These are phyloP conservation scores for Ormosia semicastrata DNA, from an alignment of 306 rosid species.

Conservation along the genomic window DNA sequence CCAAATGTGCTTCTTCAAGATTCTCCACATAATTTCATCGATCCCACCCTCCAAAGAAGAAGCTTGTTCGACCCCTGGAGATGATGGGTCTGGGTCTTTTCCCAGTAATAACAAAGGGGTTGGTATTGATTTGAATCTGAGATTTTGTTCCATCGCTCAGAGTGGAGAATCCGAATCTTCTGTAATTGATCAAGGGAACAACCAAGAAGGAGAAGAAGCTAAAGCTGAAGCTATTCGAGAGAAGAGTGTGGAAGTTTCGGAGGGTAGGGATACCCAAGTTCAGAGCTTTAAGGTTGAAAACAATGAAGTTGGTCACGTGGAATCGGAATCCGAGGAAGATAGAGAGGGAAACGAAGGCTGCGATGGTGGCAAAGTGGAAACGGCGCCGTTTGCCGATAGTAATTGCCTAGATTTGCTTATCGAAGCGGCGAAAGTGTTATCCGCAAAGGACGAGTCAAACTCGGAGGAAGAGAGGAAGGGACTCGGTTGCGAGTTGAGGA, in stretches of 20 bases:
- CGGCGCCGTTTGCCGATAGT: slow-evolving; percentile 15
- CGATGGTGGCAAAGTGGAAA: not conserved
- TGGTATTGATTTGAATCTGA: slow-evolving; percentile 39
- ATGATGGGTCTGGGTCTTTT: not conserved
- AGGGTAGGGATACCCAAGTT: not conserved
- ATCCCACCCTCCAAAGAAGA: slow-evolving; percentile 20
- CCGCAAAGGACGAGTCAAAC: slow-evolving; percentile 30
- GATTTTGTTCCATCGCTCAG: not conserved
- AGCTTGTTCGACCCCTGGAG: not conserved
- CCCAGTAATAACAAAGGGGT: not conserved
- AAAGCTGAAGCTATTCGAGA: not conserved
- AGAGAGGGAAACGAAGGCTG: not conserved
- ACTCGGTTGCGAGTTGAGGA: slow-evolving; percentile 6
- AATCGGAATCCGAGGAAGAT: not conserved
- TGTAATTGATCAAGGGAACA: not conserved
- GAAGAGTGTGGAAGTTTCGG: slow-evolving; percentile 12
- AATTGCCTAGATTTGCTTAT: slow-evolving; percentile 44
- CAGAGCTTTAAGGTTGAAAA: not conserved
- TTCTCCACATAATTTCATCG: slow-evolving; percentile 46
- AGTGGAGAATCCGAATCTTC: slow-evolving; percentile 21
- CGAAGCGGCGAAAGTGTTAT: slow-evolving; percentile 48
- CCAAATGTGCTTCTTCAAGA: slow-evolving; percentile 53
- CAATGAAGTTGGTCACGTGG: not conserved
- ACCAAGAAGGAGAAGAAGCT: not conserved
- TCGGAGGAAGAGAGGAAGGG: not conserved